phyloP scores from a whole-genome alignment of 176 grass and related monocot genomes.

The Pontederia paniculata region DNA sequence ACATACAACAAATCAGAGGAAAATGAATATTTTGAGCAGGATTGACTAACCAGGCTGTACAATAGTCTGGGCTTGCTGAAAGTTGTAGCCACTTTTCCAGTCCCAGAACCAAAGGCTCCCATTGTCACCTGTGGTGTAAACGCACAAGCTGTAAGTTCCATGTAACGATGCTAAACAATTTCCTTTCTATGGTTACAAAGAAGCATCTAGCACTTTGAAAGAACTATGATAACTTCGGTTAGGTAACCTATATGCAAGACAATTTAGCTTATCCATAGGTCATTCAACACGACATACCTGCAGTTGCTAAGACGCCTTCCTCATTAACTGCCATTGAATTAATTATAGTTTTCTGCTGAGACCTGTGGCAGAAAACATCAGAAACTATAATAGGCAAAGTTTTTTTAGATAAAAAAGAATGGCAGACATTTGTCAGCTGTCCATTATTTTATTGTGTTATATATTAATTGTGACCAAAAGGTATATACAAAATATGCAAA shows the following conservation, averaged over 20 bases:
- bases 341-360: slow-evolving; percentile 96
- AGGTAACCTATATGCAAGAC: background rate
- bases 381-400: too few relatives aligned
- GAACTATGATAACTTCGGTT: background rate
- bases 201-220: background rate
- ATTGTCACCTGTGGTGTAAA: slow-evolving; percentile 65
- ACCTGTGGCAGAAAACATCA: slow-evolving; percentile 30
- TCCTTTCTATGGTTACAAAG: background rate
- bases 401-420: too few relatives aligned
- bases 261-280: background rate
- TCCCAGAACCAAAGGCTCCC: slow-evolving; percentile 99
- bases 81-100: slow-evolving; percentile 99
- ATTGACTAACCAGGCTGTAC: slow-evolving; percentile 70
- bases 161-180: too few relatives aligned
- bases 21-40: background rate
- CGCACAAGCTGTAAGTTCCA: background rate
- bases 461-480: too few relatives aligned
- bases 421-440: too few relatives aligned
- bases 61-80: slow-evolving; percentile 87
- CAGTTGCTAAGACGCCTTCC: slow-evolving; percentile 88
- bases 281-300: slow-evolving; percentile 32
- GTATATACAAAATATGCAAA: too few relatives aligned
- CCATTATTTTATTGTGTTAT: too few relatives aligned
- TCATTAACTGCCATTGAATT: slow-evolving; percentile 98
- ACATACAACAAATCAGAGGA: background rate